phyloP scores from a whole-genome alignment of 192 early-diverging fungal species.

The Coemansia sp. region DNA sequence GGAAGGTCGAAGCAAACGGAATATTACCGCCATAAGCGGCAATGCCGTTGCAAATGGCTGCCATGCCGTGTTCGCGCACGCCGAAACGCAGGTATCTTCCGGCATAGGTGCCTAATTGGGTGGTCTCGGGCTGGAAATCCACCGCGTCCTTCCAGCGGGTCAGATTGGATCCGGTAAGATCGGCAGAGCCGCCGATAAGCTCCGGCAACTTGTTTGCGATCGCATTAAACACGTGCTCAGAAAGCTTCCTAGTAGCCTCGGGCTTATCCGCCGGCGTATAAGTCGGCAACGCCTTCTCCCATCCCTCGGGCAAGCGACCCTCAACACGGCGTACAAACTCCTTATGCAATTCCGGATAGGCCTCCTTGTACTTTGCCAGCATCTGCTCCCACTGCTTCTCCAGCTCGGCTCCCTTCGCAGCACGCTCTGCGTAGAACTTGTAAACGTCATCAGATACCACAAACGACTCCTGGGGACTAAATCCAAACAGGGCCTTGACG shows the following conservation, averaged over 20 bases:
- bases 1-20: slow-evolving; percentile 88
- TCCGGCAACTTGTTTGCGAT: slow-evolving; percentile 81
- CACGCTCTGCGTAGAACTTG: slow-evolving; percentile 55
- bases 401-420: slow-evolving; percentile 61
- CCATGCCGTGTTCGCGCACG: slow-evolving; percentile 98
- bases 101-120: slow-evolving; percentile 75
- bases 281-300: slow-evolving; percentile 70
- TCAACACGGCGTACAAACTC: slow-evolving; percentile 78
- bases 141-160: slow-evolving; percentile 94
- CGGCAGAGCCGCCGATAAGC: slow-evolving; percentile 92
- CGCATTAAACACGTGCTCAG: slow-evolving; percentile 81
- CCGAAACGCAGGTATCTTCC: slow-evolving; percentile 93
- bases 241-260: slow-evolving; percentile 86
- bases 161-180: slow-evolving; percentile 95
- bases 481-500: slow-evolving; percentile 82
- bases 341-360: slow-evolving; percentile 68
- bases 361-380: slow-evolving; percentile 66
- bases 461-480: slow-evolving; percentile 76
- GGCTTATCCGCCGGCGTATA: slow-evolving; percentile 82
- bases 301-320: slow-evolving; percentile 73
- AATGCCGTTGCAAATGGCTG: slow-evolving; percentile 89
- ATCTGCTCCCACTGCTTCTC: slow-evolving; percentile 79
- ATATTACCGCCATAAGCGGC: slow-evolving; percentile 82
- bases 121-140: slow-evolving; percentile 84
- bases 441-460: slow-evolving; percentile 69